These are phyloP conservation scores for Cladosporium velox DNA, from an alignment of 2,329 filamentous ascomycete species.

Conservation along the genomic window DNA sequence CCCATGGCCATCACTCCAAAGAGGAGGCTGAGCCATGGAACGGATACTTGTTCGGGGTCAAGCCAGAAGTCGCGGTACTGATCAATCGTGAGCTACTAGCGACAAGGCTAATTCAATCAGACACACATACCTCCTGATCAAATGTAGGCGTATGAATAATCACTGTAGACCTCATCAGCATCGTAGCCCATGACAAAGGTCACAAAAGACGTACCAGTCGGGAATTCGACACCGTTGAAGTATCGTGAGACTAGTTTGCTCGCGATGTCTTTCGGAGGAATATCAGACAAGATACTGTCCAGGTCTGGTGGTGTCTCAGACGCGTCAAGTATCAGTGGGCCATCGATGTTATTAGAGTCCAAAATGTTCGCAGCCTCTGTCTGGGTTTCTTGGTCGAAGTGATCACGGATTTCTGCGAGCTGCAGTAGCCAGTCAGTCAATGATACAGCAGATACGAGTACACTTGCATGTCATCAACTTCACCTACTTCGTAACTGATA, in stretches of 20 bases:
- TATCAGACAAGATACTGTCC: neutral
- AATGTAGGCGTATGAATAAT: neutral
- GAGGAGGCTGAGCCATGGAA: neutral
- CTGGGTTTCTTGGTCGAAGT: neutral
- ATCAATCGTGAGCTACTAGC: neutral
- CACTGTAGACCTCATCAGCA: neutral
- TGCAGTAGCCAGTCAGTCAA: neutral
- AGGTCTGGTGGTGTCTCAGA: neutral
- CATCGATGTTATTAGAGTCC: neutral
- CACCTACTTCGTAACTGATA: neutral
- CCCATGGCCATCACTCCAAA: neutral
- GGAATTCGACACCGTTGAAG: neutral
- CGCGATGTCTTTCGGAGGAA: neutral
- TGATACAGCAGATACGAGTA: neutral
- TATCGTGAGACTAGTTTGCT: neutral
- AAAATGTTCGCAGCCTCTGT: neutral
- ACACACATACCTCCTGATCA: neutral
- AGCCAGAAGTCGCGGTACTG: slow-evolving; percentile 5
- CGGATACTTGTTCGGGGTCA: neutral
- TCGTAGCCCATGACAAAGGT: neutral
- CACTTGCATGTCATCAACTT: neutral
- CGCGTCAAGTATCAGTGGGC: neutral
- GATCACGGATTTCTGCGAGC: neutral
- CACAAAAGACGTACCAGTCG: neutral
- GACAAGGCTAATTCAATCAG: neutral